Evolutionary conservation across 164 flowering plant species (phyloP).

Genomic region (Hamamelis virginiana): DNA sequence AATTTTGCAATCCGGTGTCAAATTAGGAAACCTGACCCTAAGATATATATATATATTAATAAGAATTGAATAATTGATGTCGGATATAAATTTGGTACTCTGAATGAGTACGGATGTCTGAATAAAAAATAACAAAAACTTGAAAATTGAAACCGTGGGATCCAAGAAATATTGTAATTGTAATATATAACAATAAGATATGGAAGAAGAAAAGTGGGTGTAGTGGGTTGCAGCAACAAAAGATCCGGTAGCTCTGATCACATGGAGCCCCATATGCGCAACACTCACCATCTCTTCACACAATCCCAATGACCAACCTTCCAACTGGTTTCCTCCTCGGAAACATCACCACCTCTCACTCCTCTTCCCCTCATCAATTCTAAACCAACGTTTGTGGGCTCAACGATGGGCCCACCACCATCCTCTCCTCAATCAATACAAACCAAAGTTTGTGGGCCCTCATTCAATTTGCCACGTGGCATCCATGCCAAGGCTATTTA

Average conservation of each 20-base stretch:
- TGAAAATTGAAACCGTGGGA: too few relatives aligned
- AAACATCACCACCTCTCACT: slow-evolving; percentile 16
- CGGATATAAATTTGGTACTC: too few relatives aligned
- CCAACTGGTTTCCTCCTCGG: slow-evolving; percentile 28
- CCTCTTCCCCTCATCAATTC: background rate
- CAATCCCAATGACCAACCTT: slow-evolving; percentile 22
- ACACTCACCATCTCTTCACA: slow-evolving; percentile 1
- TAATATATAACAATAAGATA: background rate
- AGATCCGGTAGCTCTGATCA: slow-evolving; percentile 16
- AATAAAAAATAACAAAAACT: too few relatives aligned
- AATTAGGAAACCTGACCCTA: too few relatives aligned
- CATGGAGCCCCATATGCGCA: slow-evolving; percentile 32
- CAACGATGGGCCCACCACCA: too few relatives aligned
- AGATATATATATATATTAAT: too few relatives aligned
- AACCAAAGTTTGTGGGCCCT: background rate
- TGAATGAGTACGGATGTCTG: too few relatives aligned
- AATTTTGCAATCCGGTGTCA: too few relatives aligned
- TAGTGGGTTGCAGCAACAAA: slow-evolving; percentile 16
- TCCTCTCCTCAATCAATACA: background rate
- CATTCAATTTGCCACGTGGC: slow-evolving; percentile 15
- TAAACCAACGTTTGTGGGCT: too few relatives aligned
- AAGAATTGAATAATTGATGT: too few relatives aligned
- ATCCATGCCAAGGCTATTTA: slow-evolving; percentile 8
- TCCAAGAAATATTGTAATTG: too few relatives aligned
- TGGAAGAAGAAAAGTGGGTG: slow-evolving; percentile 7